Evolutionary conservation across 2,329 filamentous ascomycete genomes (phyloP), one percentile per base, ranked within the genome.

Genomic region (Trichoderma sp.): DNA sequence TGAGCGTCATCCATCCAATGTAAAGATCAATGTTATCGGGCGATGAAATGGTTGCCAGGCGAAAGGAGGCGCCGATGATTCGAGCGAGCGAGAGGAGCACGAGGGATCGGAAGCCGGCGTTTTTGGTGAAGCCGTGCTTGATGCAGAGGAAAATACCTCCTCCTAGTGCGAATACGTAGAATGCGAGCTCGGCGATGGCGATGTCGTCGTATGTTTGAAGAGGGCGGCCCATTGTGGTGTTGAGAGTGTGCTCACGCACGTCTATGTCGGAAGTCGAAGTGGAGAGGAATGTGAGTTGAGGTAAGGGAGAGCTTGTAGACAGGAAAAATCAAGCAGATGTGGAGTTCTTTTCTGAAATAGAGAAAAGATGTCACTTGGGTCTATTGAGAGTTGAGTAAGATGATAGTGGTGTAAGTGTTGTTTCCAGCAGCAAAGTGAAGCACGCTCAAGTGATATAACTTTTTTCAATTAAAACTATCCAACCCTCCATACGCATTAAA

Each of bases 101-200:
- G 73, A 90, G 85, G 11, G 89, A 81, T 26, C 88, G 83, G 59
- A 87, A 90, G 4, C 88, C 88, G 18, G 85, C 85, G 10, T 89
- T 83, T 81, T 89, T 87, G 5, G 79, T 73, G 75, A 84, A 85
- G 85, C 88, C 78, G 66, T 80, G 77, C 16, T 73, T 75, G 68
- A 73, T 86, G 13, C 86, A 87, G 67, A 89, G 70, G 46, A 75
- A 63, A 66, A 81, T 66, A 46, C 73, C 74, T 21, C 74, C 74
- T 55, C 71, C 56, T 54, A 80, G 73, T 63, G 76, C 74, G 68
- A 75, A 67, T 26, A 72, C 26, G 70, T 77, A 79, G 68, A 79
- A 54, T 69, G 74, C 52, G 34, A 79, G 73, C 37, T 79, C 74
- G 28, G 76, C 78, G 39, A 78, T 76, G 70, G 77, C 73, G 28